Evolutionary conservation across 345 rosid species (phyloP).

Genomic region (Combretum micranthum): DNA sequence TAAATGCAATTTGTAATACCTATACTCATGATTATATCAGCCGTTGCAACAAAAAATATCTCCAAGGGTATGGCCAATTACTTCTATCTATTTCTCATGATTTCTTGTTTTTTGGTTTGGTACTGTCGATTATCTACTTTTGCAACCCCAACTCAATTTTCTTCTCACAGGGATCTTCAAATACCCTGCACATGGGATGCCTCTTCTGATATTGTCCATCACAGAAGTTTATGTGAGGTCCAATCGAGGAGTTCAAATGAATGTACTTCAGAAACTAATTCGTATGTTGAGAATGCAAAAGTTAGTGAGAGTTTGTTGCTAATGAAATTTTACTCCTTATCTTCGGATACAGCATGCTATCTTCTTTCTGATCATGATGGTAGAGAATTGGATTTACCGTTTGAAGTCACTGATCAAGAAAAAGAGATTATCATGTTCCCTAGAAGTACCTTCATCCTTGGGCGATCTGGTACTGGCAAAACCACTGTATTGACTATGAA

Average conservation of each 20-base stretch:
- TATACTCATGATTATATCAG: slow-evolving; percentile 32
- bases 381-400: slow-evolving; percentile 2
- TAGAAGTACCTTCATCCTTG: neutral
- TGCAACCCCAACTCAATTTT: neutral
- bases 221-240: neutral
- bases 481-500: neutral
- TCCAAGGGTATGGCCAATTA: slow-evolving; percentile 37
- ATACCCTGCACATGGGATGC: neutral
- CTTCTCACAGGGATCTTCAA: neutral
- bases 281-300: neutral
- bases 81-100: no score
- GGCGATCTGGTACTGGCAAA: neutral
- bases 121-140: no score
- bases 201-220: neutral
- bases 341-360: neutral
- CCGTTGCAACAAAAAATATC: slow-evolving; percentile 33
- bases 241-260: neutral
- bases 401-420: slow-evolving; percentile 32
- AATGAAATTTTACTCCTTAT: slow-evolving; percentile 1
- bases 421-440: neutral
- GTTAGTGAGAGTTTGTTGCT: neutral
- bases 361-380: slow-evolving; percentile 20
- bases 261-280: neutral
- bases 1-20: slow-evolving; percentile 27
- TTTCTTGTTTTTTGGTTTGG: no score